Evolutionary conservation across 108 stramenopile genomes (phyloP), one percentile per base, ranked within the genome.

Genomic region (Cyclostephanos tholiformis): DNA sequence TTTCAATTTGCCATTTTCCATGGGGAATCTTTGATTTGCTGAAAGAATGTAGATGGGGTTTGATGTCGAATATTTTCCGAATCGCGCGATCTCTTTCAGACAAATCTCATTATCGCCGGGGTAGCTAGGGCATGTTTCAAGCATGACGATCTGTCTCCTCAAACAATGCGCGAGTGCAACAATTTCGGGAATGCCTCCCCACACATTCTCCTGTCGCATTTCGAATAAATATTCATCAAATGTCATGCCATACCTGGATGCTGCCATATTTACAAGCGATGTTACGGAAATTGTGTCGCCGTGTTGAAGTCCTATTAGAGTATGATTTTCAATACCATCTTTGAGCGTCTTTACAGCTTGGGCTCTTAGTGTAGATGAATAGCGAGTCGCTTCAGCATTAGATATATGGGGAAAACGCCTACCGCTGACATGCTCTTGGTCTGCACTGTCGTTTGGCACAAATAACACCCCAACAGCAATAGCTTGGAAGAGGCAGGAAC

Each of bases 141-240:
- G 85, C 49, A 92, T 76, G 74, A 89, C 76, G 60, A 98, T 97
- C 6, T 96, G 96, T 30, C 96, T 76, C 62, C 73, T 60, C 66
- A 98, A 76, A 29, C 74, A 76, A 77, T 97, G 97, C 71, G 85
- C 84, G 26, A 98, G 73, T n/a, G 97, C 96, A 9, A 97, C 94
- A 67, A 98, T 93, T 72, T 98, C 97, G 6, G 95, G 96, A 9
- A 96, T 97, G 55, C 97, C 97, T 58, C 97, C 97, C 97, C 97
- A 98, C 43, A 88, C 87, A 38, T 77, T 84, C 11, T 96, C 91
- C 69, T 91, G 73, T 56, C 84, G 70, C 92, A 98, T 96, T 35
- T 70, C 58, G 16, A 71, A 67, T 65, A 95, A 89, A 79, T 97
- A 97, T 64, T 90, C 88, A 10, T 88, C 73, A 14, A 71, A 53